Evolutionary conservation across 2,329 filamentous ascomycete species (phyloP).

Genomic region (Ceratocystis papillata): DNA sequence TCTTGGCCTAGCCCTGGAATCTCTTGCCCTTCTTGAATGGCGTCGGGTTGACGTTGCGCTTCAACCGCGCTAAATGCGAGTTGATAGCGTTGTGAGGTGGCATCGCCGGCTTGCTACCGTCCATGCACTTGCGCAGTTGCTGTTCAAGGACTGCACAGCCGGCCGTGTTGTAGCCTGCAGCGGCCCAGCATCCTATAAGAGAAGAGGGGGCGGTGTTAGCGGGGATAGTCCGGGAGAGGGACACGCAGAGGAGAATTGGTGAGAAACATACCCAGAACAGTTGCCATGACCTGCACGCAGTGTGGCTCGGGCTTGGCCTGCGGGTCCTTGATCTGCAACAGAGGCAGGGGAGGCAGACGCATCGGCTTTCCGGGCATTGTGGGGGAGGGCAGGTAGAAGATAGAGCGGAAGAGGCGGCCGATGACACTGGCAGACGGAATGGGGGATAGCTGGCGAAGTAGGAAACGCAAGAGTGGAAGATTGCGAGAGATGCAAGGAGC

Average conservation of each 20-base stretch:
- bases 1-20: slow-evolving; percentile 25
- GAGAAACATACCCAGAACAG: slow-evolving; percentile 40
- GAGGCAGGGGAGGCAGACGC: slow-evolving; percentile 47
- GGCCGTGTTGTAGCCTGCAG: slow-evolving; percentile 54
- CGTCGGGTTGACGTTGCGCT: slow-evolving; percentile 48
- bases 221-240: not conserved
- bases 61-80: slow-evolving; percentile 75
- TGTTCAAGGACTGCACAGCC: slow-evolving; percentile 51
- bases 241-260: not conserved
- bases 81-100: slow-evolving; percentile 66
- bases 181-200: slow-evolving; percentile 67
- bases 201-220: not conserved
- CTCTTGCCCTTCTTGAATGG: slow-evolving; percentile 32
- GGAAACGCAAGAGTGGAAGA: too few relatives aligned
- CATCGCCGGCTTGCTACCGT: slow-evolving; percentile 46
- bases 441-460: not conserved
- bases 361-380: slow-evolving; percentile 43
- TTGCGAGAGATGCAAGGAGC: too few relatives aligned
- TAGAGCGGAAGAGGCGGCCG: not conserved
- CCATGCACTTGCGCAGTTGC: slow-evolving; percentile 62
- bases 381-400: slow-evolving; percentile 14
- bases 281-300: slow-evolving; percentile 47
- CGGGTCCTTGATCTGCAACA: slow-evolving; percentile 44
- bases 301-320: slow-evolving; percentile 42
- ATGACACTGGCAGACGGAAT: not conserved